Base-by-base conservation (phyloP, 345 rosid species). In the Limnanthes douglasii region DNA sequence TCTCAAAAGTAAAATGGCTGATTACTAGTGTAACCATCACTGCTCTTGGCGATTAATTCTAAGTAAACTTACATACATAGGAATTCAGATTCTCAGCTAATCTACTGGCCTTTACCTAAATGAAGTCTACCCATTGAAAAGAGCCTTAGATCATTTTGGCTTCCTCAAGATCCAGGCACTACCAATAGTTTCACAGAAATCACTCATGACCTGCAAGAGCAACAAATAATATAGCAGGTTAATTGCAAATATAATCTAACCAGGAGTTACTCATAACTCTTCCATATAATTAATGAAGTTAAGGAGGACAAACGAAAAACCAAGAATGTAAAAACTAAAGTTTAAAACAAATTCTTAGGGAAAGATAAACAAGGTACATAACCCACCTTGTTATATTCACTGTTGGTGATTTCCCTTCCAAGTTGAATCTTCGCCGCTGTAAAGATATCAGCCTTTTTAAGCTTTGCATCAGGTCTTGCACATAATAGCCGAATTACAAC, bases 371-470 rank as follows among this genome's bases (percentile, higher is more conserved):
- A 33, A 10, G 5, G 15, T 16, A 31, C 18, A 51, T 5, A 47
- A 43, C 53, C 40, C 16, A 77, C 94, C 96, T 86, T 86, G 2
- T 5, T 41, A 52, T 64, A 72, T 40, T 81, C 94, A 3, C 26
- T 56, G 31, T 51, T 50, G 9, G 68, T 26, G 18, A 78, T 43
- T 5, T 64, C 65, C 49, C 70, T 65, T 35, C 47, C 21, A 35
- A 78, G 75, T 18, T 21, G 48, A 28, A 22, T 39, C 37, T 15
- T 41, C 30, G 68, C 88, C 50, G 82, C 86, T 43, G 39, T 66
- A 6, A 36, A 8, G 21, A 82, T 57, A 18, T 86, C 74, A 9
- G 79, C 70, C 63, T 60, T 78, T 83, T 69, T 86, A 24, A 82
- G 66, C 59, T 54, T 78, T 15, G 72, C 65, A 41, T 67, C 57